Conservation (phyloP, 2,329 filamentous ascomycete genomes). For the Phaeosphaeriaceae sp. region DNA sequence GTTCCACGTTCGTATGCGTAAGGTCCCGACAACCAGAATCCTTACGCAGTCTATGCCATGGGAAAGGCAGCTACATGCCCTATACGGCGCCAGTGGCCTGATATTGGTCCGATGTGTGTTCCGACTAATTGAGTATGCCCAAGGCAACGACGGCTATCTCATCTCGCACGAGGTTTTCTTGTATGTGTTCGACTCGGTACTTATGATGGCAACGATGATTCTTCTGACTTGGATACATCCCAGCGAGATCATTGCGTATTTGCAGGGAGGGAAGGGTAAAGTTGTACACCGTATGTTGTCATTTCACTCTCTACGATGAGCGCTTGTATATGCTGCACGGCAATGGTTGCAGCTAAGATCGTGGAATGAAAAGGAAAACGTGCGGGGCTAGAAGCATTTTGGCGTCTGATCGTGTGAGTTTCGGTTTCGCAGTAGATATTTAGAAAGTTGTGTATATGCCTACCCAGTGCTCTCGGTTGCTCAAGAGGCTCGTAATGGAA, state of each 20-base stretch:
- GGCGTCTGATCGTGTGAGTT: no score
- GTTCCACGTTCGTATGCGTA: conserved; percentile 19
- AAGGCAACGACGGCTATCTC: conserved; percentile 55
- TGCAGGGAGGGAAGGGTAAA: background rate
- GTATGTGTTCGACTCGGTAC: background rate
- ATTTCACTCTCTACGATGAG: background rate
- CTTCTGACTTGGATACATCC: background rate
- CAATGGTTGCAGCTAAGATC: no score
- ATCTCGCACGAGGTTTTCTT: conserved; percentile 21
- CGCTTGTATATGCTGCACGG: no score
- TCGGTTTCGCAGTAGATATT: no score
- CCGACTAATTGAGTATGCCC: conserved; percentile 57
- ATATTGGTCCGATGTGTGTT: conserved; percentile 60
- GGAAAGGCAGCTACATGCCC: conserved; percentile 48
- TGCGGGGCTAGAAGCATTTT: no score
- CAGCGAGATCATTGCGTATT: background rate
- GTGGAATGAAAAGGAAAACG: no score
- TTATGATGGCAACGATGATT: background rate
- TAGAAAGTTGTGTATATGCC: no score
- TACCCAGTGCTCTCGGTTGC: no score
- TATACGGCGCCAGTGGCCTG: conserved; percentile 54
- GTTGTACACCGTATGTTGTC: background rate
- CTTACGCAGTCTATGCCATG: conserved; percentile 20
- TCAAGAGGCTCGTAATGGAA: no score
- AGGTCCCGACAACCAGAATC: background rate